These are phyloP conservation scores for Trametes polyzona DNA, from an alignment of 1,284 basidiomycete genomes.

Conservation along the genomic window DNA sequence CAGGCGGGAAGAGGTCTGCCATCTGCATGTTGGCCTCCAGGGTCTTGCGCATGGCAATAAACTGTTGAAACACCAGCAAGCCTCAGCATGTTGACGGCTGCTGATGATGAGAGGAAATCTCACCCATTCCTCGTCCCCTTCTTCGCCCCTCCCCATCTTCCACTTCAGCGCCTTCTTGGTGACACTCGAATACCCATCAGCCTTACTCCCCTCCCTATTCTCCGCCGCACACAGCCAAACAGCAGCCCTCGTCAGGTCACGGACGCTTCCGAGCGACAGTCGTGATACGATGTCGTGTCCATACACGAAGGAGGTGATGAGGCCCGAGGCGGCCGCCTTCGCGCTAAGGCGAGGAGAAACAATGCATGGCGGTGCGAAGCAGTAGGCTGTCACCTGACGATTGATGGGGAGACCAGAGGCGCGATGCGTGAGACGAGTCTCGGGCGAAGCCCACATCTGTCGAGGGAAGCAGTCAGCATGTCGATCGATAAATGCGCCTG, in stretches of 20 bases:
- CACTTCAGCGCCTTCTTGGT: conserved; percentile 60
- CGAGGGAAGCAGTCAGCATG: not conserved
- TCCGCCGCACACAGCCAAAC: conserved; percentile 80
- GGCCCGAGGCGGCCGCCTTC: conserved; percentile 32
- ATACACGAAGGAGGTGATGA: conserved; percentile 80
- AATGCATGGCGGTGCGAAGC: conserved; percentile 80
- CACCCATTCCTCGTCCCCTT: conserved; percentile 71
- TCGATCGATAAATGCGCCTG: not conserved
- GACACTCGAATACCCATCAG: conserved; percentile 62
- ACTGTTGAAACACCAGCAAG: conserved; percentile 44
- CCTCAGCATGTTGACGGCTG: not conserved
- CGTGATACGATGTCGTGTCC: conserved; percentile 83
- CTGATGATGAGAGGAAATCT: conserved; percentile 23
- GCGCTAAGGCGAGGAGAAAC: conserved; percentile 19
- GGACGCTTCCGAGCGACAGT: conserved; percentile 76
- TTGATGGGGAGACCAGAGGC: conserved; percentile 73
- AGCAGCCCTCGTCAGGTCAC: conserved; percentile 75
- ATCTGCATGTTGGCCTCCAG: conserved; percentile 85
- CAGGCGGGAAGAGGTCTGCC: conserved; percentile 77
- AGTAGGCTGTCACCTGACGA: conserved; percentile 74
- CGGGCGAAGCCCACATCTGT: conserved; percentile 85
- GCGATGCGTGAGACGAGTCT: conserved; percentile 71
- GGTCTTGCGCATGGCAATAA: conserved; percentile 78
- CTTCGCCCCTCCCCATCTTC: conserved; percentile 56
- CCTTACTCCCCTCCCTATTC: conserved; percentile 37